These are phyloP conservation scores for Hypomyces perniciosus DNA, from an alignment of 2,329 filamentous ascomycete species.

Conservation along the genomic window DNA sequence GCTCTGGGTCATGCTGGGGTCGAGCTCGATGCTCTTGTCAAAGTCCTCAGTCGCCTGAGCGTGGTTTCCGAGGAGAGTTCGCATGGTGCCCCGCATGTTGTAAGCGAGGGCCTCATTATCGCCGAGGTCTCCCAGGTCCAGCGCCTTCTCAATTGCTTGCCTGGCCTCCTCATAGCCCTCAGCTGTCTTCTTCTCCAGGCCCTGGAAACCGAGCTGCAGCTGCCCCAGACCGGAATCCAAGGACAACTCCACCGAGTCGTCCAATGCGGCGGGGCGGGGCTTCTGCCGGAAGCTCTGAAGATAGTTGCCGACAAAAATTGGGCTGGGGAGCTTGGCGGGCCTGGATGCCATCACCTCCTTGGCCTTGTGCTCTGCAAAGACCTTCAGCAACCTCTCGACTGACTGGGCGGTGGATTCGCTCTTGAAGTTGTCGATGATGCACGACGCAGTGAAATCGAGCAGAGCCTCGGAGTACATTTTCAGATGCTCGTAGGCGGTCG, in stretches of 20 bases:
- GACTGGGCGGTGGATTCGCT: conserved; percentile 83
- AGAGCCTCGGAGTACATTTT: conserved; percentile 89
- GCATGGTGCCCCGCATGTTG: conserved; percentile 95
- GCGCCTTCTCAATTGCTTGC: conserved; percentile 76
- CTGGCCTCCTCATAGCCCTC: conserved; percentile 90
- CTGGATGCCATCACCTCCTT: conserved; percentile 85
- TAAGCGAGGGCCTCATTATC: conserved; percentile 86
- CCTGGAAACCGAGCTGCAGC: conserved; percentile 74
- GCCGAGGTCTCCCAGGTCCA: conserved; percentile 74
- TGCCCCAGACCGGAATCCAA: conserved; percentile 78
- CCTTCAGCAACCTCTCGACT: conserved; percentile 90
- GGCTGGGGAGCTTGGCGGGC: conserved; percentile 80
- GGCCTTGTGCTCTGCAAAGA: conserved; percentile 91
- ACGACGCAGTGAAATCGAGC: conserved; percentile 96
- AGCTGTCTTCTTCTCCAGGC: conserved; percentile 78
- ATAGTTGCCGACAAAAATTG: conserved; percentile 97
- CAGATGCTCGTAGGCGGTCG: conserved; percentile 93
- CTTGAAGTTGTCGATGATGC: conserved; percentile 96
- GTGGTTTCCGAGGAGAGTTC: conserved; percentile 85
- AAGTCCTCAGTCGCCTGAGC: conserved; percentile 76
- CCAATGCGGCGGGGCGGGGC: conserved; percentile 72
- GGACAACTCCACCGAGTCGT: conserved; percentile 70
- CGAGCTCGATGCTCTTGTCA: conserved; percentile 86
- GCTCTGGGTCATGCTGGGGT: conserved; percentile 84
- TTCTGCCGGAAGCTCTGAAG: conserved; percentile 93